Evolutionary conservation across 306 rosid species (phyloP).

Genomic region (Castanea crenata): DNA sequence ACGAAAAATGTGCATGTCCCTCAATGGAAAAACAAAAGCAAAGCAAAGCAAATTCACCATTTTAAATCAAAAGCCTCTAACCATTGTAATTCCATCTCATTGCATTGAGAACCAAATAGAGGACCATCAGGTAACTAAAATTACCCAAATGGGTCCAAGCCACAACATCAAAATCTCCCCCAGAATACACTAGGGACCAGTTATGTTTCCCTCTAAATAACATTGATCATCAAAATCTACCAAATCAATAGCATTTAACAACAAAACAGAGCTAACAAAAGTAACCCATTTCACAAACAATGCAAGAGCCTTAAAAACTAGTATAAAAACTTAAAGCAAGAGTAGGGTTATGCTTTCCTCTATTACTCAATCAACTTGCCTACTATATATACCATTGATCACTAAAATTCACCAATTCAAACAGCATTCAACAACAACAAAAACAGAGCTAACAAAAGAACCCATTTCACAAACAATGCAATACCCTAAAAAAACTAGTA

Average conservation of each 20-base stretch:
- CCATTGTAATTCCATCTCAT: background rate
- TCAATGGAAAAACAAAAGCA: background rate
- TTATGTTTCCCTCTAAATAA: no score
- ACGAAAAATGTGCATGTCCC: background rate
- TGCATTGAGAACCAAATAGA: background rate
- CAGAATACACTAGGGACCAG: no score
- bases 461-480: background rate
- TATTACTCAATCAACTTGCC: no score
- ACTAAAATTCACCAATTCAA: no score
- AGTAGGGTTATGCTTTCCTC: no score
- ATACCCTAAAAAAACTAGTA: background rate
- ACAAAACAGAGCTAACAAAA: background rate
- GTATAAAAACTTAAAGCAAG: no score
- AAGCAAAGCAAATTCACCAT: background rate
- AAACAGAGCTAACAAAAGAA: background rate
- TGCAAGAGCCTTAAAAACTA: no score
- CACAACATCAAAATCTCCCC: background rate
- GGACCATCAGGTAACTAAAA: background rate
- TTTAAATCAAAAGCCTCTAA: background rate
- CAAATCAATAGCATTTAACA: background rate
- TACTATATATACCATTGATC: no score
- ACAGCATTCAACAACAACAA: background rate
- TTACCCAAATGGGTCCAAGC: background rate
- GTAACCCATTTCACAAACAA: no score
- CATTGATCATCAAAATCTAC: background rate